A percentile compares a stretch with the other conserved stretches of the same genome.
These are phyloP conservation scores for Lichtheimia corymbifera DNA, from an alignment of 371 early-diverging fungal species.

Conservation along the genomic window DNA sequence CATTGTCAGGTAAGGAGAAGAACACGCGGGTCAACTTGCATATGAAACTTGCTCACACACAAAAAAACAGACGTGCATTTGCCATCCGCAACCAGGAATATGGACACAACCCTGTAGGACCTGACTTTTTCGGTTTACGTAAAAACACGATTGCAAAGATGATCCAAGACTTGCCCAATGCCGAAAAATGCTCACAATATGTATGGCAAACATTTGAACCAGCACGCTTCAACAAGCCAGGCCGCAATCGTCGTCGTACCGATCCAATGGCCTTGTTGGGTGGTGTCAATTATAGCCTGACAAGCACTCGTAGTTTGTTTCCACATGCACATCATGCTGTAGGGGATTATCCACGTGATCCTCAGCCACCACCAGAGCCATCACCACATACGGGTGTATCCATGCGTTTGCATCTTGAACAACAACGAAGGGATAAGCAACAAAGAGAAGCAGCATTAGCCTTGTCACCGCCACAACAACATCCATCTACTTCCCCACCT, in stretches of 20 bases:
- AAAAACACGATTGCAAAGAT: slow-evolving; percentile 87
- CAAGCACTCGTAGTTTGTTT: slow-evolving; percentile 26
- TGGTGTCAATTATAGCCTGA: slow-evolving; percentile 45
- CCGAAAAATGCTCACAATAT: slow-evolving; percentile 76
- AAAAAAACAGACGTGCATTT: slow-evolving; percentile 36
- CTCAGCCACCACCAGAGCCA: slow-evolving; percentile 12
- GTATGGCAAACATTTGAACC: slow-evolving; percentile 70
- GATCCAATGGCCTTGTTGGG: slow-evolving; percentile 35
- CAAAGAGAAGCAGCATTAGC: not conserved
- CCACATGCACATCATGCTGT: slow-evolving; percentile 13
- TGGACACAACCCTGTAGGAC: slow-evolving; percentile 85
- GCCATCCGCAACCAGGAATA: slow-evolving; percentile 79
- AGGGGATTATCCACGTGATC: slow-evolving; percentile 13
- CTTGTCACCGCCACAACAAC: not conserved
- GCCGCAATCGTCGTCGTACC: slow-evolving; percentile 41
- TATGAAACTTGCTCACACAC: not conserved
- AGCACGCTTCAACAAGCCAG: slow-evolving; percentile 47
- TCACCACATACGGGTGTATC: slow-evolving; percentile 10
- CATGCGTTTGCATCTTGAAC: slow-evolving; percentile 7
- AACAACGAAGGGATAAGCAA: slow-evolving; percentile 2
- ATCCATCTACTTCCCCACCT: not conserved
- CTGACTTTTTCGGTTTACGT: slow-evolving; percentile 90
- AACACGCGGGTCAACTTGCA: not conserved
- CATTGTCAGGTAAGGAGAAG: slow-evolving; percentile 31
- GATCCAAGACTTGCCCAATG: slow-evolving; percentile 89